Evolutionary conservation across 2,329 filamentous ascomycete species (phyloP).

Genomic region (Anthostomella pinea): DNA sequence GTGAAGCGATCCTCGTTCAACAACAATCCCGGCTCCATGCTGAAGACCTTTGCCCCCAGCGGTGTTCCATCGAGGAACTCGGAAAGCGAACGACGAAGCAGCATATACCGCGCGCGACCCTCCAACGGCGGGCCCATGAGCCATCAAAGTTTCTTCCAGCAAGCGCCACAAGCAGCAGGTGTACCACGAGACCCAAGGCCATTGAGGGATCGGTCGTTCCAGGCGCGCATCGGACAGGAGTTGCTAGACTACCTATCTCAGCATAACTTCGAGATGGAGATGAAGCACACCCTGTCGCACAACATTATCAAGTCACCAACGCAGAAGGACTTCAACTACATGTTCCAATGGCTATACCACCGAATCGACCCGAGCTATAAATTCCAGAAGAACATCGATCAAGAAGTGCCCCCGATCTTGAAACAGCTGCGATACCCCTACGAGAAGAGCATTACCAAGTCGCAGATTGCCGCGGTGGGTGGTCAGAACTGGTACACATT

Average conservation of each 20-base stretch:
- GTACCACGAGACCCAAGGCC: conserved; percentile 85
- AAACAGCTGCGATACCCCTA: conserved; percentile 95
- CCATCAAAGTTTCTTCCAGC: conserved; percentile 94
- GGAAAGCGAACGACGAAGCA: conserved; percentile 69
- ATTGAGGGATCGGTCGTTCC: conserved; percentile 75
- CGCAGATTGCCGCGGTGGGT: conserved; percentile 89
- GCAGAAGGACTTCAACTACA: conserved; percentile 95
- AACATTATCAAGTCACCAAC: conserved; percentile 93
- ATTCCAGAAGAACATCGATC: conserved; percentile 92
- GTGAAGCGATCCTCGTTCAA: conserved; percentile 81
- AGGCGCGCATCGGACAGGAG: conserved; percentile 81
- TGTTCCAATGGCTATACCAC: conserved; percentile 98
- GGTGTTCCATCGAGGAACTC: conserved; percentile 43
- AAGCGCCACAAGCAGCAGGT: conserved; percentile 75
- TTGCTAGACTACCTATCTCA: conserved; percentile 87
- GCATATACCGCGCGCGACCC: conserved; percentile 70
- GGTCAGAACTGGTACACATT: conserved; percentile 98
- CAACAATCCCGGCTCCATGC: conserved; percentile 54
- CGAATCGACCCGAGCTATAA: conserved; percentile 91
- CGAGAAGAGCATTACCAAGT: conserved; percentile 94
- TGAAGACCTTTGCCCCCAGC: conserved; percentile 69
- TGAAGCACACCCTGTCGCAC: conserved; percentile 88
- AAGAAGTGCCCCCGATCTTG: conserved; percentile 87
- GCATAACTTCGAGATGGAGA: conserved; percentile 96
- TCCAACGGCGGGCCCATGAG: conserved; percentile 65